Evolutionary conservation across 352 stramenopile species (phyloP).

Genomic region (Thalassiosira ordinaria): DNA sequence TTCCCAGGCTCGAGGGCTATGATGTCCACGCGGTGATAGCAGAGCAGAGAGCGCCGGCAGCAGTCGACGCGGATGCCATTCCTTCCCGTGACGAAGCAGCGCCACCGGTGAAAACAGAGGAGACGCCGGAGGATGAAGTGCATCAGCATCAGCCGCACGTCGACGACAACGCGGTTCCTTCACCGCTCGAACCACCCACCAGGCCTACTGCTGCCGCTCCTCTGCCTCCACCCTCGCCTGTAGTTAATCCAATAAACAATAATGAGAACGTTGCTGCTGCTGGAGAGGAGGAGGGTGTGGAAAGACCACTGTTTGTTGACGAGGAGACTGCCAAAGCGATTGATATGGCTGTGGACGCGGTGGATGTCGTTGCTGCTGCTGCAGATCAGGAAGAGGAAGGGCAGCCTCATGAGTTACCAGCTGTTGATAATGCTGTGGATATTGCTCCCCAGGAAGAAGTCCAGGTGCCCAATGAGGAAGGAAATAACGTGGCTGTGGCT

Average conservation of each 20-base stretch:
- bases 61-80: background rate
- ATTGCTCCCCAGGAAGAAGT: background rate
- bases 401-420: no score
- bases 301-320: background rate
- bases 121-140: background rate
- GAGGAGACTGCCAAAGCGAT: slow-evolving; percentile 7
- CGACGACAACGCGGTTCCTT: background rate
- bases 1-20: background rate
- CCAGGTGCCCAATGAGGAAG: no score
- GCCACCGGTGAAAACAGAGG: background rate
- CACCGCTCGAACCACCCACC: background rate
- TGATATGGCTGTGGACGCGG: slow-evolving; percentile 10
- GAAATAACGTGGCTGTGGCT: no score
- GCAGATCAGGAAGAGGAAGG: background rate
- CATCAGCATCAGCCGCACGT: background rate
- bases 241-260: background rate
- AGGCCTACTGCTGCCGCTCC: background rate
- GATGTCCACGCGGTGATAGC: background rate
- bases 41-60: background rate
- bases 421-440: background rate
- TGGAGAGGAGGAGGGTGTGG: background rate
- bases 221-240: background rate
- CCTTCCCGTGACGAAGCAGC: background rate
- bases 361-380: background rate
- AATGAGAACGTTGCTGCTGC: background rate